Evolutionary conservation across 805 yeast species (phyloP).

Genomic region (Lipomyces yamadae): DNA sequence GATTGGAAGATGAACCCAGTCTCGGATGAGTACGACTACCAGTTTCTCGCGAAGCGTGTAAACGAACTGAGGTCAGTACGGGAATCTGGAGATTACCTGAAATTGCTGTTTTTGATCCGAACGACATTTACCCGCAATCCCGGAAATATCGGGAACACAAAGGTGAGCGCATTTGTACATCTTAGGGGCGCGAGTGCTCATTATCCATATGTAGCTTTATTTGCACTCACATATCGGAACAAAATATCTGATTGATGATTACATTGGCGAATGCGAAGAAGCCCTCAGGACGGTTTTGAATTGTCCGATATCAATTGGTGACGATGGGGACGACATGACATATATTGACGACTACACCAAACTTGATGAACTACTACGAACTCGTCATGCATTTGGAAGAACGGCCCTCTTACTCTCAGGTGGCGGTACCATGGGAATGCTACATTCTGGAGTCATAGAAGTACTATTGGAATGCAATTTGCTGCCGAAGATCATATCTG

Average conservation of each 20-base stretch:
- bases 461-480: slow-evolving; percentile 74
- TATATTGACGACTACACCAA: slow-evolving; percentile 67
- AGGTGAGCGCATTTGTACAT: slow-evolving; percentile 38
- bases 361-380: slow-evolving; percentile 79
- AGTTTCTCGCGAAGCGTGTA: slow-evolving; percentile 59
- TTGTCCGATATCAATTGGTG: slow-evolving; percentile 40
- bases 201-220: slow-evolving; percentile 53
- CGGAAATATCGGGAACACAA: slow-evolving; percentile 84
- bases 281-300: slow-evolving; percentile 44
- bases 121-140: slow-evolving; percentile 84
- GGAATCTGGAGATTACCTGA: slow-evolving; percentile 57
- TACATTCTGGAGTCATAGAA: slow-evolving; percentile 89
- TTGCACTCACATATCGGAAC: slow-evolving; percentile 85
- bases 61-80: slow-evolving; percentile 66
- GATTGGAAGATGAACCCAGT: slow-evolving; percentile 70
- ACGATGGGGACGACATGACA: slow-evolving; percentile 34
- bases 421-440: slow-evolving; percentile 91
- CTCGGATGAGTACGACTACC: slow-evolving; percentile 74
- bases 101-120: slow-evolving; percentile 72
- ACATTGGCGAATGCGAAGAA: slow-evolving; percentile 74
- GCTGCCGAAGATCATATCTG: slow-evolving; percentile 86
- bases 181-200: not conserved
- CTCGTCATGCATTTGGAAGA: slow-evolving; percentile 88
- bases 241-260: slow-evolving; percentile 79
- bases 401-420: slow-evolving; percentile 96